Evolutionary conservation across 129 eudicot species (phyloP).

Genomic region (Ambrosia trifida): DNA sequence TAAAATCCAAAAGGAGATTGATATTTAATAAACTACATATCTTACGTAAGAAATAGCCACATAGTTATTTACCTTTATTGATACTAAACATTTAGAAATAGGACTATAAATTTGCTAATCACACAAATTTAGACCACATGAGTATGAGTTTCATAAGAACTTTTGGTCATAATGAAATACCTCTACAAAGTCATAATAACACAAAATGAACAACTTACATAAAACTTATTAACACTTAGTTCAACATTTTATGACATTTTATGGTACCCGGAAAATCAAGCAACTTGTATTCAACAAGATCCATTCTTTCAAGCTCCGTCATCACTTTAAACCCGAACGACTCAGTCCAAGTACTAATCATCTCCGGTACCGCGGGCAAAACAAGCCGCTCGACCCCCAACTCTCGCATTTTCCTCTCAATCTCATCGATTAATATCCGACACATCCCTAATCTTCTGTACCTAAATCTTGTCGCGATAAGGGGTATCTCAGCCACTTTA

Average conservation of each 20-base stretch:
- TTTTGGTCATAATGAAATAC: too few relatives aligned
- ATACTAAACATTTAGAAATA: too few relatives aligned
- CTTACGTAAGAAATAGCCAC: too few relatives aligned
- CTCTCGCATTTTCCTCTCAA: constrained; percentile 58
- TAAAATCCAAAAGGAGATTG: too few relatives aligned
- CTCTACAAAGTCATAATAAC: not conserved
- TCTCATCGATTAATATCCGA: constrained; percentile 60
- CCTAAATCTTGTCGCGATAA: constrained; percentile 71
- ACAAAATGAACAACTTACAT: not conserved
- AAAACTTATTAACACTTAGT: constrained; percentile 19
- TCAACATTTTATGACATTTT: constrained; percentile 63
- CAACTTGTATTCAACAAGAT: constrained; percentile 53
- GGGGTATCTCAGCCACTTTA: constrained; percentile 81
- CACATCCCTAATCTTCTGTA: constrained; percentile 80
- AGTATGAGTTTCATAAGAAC: too few relatives aligned
- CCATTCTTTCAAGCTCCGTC: constrained; percentile 45
- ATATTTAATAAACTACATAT: too few relatives aligned
- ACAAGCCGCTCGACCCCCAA: constrained; percentile 78
- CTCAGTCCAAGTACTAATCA: constrained; percentile 60
- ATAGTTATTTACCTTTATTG: too few relatives aligned
- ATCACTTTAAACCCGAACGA: constrained; percentile 64
- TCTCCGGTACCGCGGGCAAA: constrained; percentile 66
- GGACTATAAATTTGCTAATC: too few relatives aligned
- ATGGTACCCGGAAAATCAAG: constrained; percentile 68
- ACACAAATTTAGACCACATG: too few relatives aligned